phyloP scores from a whole-genome alignment of 352 stramenopile genomes.

The Elongisporangium anandrum region DNA sequence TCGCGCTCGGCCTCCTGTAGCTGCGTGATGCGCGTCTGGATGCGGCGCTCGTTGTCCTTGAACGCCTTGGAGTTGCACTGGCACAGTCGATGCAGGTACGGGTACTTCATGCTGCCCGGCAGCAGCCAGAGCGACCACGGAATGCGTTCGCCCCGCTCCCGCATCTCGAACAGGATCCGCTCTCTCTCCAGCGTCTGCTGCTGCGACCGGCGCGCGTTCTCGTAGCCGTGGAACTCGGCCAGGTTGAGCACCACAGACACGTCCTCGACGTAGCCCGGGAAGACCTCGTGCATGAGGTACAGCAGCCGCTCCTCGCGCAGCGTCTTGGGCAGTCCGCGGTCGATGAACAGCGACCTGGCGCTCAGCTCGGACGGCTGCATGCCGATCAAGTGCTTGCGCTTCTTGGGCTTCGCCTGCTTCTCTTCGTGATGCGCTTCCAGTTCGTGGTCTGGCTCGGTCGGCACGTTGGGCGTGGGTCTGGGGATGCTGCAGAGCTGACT shows the following conservation, averaged over 20 bases:
- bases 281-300: conserved; percentile 76
- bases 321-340: conserved; percentile 68
- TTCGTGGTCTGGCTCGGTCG: conserved; percentile 3
- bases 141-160: conserved; percentile 28
- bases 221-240: conserved; percentile 59
- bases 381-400: conserved; percentile 58
- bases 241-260: conserved; percentile 82
- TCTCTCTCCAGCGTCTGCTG: conserved; percentile 57
- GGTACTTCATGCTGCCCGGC: conserved; percentile 68
- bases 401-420: background rate
- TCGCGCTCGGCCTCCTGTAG: conserved; percentile 51
- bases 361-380: conserved; percentile 80
- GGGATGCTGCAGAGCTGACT: conserved; percentile 61
- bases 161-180: conserved; percentile 44
- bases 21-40: conserved; percentile 41
- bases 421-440: background rate
- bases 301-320: conserved; percentile 73
- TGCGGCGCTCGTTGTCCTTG: conserved; percentile 29
- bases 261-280: conserved; percentile 76
- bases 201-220: conserved; percentile 40
- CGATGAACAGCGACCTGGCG: conserved; percentile 72
- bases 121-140: conserved; percentile 67
- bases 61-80: conserved; percentile 37
- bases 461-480: conserved; percentile 8
- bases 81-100: conserved; percentile 50